Evolutionary conservation across 495 filamentous ascomycete species (phyloP).

Genomic region (Aspergillus affinis): DNA sequence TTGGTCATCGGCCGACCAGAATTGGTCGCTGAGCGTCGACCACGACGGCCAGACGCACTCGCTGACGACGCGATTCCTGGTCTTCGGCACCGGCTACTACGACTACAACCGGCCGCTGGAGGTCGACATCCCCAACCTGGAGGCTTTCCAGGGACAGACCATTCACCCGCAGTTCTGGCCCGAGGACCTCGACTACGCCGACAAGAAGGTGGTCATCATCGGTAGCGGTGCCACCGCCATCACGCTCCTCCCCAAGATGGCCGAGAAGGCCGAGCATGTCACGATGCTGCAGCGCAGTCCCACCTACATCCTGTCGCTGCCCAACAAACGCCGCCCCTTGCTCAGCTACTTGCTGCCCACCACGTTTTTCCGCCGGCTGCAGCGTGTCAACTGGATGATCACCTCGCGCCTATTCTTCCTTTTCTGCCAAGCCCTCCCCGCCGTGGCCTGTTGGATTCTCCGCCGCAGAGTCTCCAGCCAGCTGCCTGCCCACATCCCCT

Average conservation of each 20-base stretch:
- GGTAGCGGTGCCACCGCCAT: constrained; percentile 59
- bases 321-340: constrained; percentile 36
- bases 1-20: constrained; percentile 60
- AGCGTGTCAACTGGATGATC: constrained; percentile 48
- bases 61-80: constrained; percentile 54
- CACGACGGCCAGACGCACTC: constrained; percentile 45
- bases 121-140: constrained; percentile 43
- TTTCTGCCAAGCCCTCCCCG: constrained; percentile 59
- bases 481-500: constrained; percentile 54
- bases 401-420: constrained; percentile 48
- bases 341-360: constrained; percentile 43
- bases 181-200: constrained; percentile 44
- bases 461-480: constrained; percentile 36
- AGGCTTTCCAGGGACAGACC: constrained; percentile 43
- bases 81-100: constrained; percentile 65
- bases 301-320: constrained; percentile 56
- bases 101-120: constrained; percentile 60
- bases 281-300: constrained; percentile 61
- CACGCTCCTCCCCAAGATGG: constrained; percentile 49
- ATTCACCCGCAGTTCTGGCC: constrained; percentile 58
- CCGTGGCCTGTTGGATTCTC: constrained; percentile 47
- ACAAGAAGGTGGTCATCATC: constrained; percentile 56
- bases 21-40: constrained; percentile 61
- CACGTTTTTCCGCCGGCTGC: constrained; percentile 33
- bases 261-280: constrained; percentile 43